phyloP scores from a whole-genome alignment of 1,284 basidiomycete species.

The Moesziomyces parantarcticus region DNA sequence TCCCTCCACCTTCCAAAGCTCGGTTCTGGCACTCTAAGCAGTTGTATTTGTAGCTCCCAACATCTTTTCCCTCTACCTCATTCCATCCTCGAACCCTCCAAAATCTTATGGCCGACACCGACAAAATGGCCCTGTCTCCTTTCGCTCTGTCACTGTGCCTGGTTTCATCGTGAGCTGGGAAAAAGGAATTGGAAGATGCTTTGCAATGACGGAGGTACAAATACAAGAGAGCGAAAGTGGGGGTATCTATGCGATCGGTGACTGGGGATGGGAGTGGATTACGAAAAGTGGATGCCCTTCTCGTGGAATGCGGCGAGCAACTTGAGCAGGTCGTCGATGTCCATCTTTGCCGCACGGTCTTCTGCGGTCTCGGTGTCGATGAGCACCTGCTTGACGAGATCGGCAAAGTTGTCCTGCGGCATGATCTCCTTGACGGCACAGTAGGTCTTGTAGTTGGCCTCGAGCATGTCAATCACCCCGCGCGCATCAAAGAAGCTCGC shows the following conservation, averaged over 20 bases:
- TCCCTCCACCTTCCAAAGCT: not conserved
- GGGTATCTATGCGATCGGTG: slow-evolving; percentile 12
- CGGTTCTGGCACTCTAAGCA: no score
- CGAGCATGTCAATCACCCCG: slow-evolving; percentile 92
- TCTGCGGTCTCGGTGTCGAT: slow-evolving; percentile 76
- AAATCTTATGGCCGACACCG: no score
- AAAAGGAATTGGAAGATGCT: slow-evolving; percentile 9
- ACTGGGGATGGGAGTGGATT: not conserved
- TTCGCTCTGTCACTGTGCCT: not conserved
- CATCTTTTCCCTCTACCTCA: not conserved
- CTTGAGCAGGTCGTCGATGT: slow-evolving; percentile 83
- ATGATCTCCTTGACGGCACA: slow-evolving; percentile 76
- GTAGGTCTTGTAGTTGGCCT: slow-evolving; percentile 95
- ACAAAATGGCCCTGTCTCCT: no score
- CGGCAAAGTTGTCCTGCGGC: slow-evolving; percentile 49
- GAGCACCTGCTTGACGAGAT: slow-evolving; percentile 81
- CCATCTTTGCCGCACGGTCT: slow-evolving; percentile 82
- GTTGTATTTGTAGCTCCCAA: slow-evolving; percentile 31
- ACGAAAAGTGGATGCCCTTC: slow-evolving; percentile 83
- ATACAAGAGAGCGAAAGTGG: not conserved
- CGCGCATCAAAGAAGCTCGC: slow-evolving; percentile 85
- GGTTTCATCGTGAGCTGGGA: not conserved
- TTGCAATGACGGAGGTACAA: slow-evolving; percentile 8
- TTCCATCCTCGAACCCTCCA: no score
- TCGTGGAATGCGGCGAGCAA: slow-evolving; percentile 83